Conservation (phyloP, 331 rosid species). For the Rhamnella rubrinervis region DNA sequence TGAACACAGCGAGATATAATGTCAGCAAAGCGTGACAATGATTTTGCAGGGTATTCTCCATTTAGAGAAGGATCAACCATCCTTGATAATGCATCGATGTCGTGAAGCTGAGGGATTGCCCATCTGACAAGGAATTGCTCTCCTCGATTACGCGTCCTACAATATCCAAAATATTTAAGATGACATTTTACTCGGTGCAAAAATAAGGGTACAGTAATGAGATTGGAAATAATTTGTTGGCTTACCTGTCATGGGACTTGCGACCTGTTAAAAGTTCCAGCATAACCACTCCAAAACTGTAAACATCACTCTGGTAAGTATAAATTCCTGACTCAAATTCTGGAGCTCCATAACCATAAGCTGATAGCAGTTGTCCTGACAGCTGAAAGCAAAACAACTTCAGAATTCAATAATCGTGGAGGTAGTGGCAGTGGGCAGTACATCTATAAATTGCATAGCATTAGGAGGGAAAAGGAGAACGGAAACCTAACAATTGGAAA, state of each 20-base stretch:
- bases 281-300: conserved; percentile 97
- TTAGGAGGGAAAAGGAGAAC: background rate
- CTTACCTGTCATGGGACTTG: conserved; percentile 75
- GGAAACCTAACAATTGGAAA: background rate
- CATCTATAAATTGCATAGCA: background rate
- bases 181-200: background rate
- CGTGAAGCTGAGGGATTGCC: conserved; percentile 93
- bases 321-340: conserved; percentile 87
- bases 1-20: conserved; percentile 78
- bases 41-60: conserved; percentile 70
- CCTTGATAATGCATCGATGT: conserved; percentile 82
- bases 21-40: conserved; percentile 83
- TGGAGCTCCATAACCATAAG: conserved; percentile 88
- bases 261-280: conserved; percentile 91
- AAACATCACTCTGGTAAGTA: conserved; percentile 74
- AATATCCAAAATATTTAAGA: conserved; percentile 12
- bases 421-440: too few relatives aligned
- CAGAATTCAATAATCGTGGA: conserved; percentile 5
- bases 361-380: conserved; percentile 74
- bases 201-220: background rate
- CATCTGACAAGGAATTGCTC: conserved; percentile 88
- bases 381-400: conserved; percentile 49
- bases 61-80: conserved; percentile 89
- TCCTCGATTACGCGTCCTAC: conserved; percentile 62
- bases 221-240: background rate